phyloP scores from a whole-genome alignment of 2,329 filamentous ascomycete genomes.

The Curvularia sp. region DNA sequence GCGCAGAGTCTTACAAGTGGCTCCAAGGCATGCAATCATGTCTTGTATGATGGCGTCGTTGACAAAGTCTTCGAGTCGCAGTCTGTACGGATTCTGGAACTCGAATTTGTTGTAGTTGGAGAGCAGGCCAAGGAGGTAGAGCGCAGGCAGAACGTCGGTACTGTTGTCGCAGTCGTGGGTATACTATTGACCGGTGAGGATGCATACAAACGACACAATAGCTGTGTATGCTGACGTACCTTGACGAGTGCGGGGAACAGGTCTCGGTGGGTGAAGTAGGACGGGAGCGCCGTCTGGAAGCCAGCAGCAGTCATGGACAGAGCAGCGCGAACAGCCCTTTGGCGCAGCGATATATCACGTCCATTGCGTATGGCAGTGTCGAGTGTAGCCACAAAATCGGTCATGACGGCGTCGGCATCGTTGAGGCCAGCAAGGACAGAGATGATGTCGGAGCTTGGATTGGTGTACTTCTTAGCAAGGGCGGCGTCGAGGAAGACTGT shows the following conservation, averaged over 20 bases:
- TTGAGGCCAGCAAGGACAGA: constrained; percentile 87
- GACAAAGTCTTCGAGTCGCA: constrained; percentile 92
- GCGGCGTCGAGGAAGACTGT: constrained; percentile 85
- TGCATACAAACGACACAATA: background rate
- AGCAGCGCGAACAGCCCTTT: constrained; percentile 81
- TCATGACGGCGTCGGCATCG: constrained; percentile 84
- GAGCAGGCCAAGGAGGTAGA: constrained; percentile 82
- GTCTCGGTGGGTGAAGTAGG: constrained; percentile 94
- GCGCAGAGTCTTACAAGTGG: constrained; percentile 71
- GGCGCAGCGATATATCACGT: constrained; percentile 71
- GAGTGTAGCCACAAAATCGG: constrained; percentile 83
- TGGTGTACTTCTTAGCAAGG: constrained; percentile 88
- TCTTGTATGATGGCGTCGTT: constrained; percentile 87
- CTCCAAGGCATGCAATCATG: constrained; percentile 78
- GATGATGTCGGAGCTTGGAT: constrained; percentile 94
- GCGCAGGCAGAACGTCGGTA: constrained; percentile 71
- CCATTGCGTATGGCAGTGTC: constrained; percentile 85
- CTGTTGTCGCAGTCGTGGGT: constrained; percentile 76
- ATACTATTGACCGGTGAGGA: constrained; percentile 61
- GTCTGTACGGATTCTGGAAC: constrained; percentile 93
- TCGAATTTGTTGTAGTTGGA: constrained; percentile 99
- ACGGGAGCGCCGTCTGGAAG: constrained; percentile 91
- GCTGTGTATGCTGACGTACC: constrained; percentile 56
- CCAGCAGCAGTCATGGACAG: constrained; percentile 89
- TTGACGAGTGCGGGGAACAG: constrained; percentile 95